Base-by-base conservation (phyloP, 208 protist species). In the Novymonas esmeraldas region DNA sequence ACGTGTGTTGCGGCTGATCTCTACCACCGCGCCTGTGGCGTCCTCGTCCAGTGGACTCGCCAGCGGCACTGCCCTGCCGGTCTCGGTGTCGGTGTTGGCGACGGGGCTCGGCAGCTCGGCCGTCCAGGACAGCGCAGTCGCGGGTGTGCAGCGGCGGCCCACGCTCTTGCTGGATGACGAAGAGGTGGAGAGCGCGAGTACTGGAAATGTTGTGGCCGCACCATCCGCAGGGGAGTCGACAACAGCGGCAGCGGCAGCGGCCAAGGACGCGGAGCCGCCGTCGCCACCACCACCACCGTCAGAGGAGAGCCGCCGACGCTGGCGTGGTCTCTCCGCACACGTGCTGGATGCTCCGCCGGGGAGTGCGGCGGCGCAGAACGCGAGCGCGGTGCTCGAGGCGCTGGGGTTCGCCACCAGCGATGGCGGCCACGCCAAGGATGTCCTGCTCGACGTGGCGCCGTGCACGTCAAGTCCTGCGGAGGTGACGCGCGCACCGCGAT, bases 291-390 rank as follows among this genome's bases (percentile, higher is more conserved):
- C 34, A 1, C 2, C 22, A 22, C 13, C 24, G 56, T 7, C 14
- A 61, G 2, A 4, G 14, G 56, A n/a, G 24, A 33, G n/a, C 24
- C 44, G 33, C 14, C 24, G 33, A 26, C 70, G 61, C 9, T 75
- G 70, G 70, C 52, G 70, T 10, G 20, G 61, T 6, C 11, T 75
- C 26, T 50, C 61, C 0, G 45, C 70, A 6, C 41, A 46, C 44
- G 41, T 75, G 3, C 22, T 75, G 16, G 58, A 75, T 57, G 60
- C 54, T 2, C 62, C 70, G 4, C 61, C 44, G 39, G 60, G 60
- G 20, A 69, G 70, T 24, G n/a, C 33, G 9, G 49, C 70, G 33
- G 60, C 36, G 7, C 6, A 45, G 24, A 13, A 61, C 22, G n/a
- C 52, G 46, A 29, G 54, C 4, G 39, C 52, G 3, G 46, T 75